Base-by-base conservation (phyloP, 2,329 filamentous ascomycete genomes). In the Plenodomus biglobosus region DNA sequence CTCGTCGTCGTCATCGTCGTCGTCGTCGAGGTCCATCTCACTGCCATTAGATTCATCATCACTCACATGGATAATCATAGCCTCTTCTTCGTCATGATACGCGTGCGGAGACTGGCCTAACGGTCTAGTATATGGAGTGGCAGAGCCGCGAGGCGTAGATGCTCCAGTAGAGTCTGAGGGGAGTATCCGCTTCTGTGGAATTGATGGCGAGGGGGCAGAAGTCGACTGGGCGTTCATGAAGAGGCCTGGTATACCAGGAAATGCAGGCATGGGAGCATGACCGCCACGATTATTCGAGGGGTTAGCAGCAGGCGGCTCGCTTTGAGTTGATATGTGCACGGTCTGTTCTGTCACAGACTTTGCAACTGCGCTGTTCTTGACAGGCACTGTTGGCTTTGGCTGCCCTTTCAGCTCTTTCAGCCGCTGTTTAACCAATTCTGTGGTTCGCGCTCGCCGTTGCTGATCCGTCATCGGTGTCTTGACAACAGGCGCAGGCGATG, bases 41-140 rank as follows among this genome's bases (percentile, higher is more conserved):
- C 85, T 78, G 6, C 76, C 78, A 19, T 78, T 82, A 21, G 67
- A 76, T 48, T 86, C 84, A 55, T 86, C 83, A 21, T 95, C 92
- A 65, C 90, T 95, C 34, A 95, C 86, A 56, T 95, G 84, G 58
- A 96, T 95, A 34, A 96, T 82, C 43, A 95, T 81, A 2, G 80
- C 80, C 41, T 84, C 79, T 17, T 85, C 78, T 42, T 84, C 78
- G 19, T 85, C 78, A 42, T 80, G 75, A 40, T 64, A 63, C 19
- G 65, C 56, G 38, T 66, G 57, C 19, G 78, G 76, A 39, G 76
- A 77, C 38, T 85, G 82, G 11, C 81, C 82, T 59, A 86, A 85
- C 3, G 83, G 80, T 40, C 85, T 83, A 59, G 88, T 88, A 15
- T 68, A 66, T 1, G 71, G 62, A 2, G 66, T 61, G 0, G 65